phyloP scores from a whole-genome alignment of 164 flowering plant genomes.

The Warburgia ugandensis region DNA sequence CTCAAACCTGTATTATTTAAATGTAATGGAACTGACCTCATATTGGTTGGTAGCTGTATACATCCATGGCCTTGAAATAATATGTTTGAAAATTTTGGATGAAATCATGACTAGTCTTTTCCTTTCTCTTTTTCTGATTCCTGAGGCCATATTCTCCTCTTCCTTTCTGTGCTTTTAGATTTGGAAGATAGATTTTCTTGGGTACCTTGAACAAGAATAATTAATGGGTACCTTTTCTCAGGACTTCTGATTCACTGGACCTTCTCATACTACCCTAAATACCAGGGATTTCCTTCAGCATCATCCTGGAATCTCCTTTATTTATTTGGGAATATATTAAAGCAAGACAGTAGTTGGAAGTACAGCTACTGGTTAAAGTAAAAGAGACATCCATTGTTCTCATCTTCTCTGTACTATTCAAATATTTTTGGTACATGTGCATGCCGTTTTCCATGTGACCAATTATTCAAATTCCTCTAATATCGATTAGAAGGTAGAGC shows the following conservation, averaged over 20 bases:
- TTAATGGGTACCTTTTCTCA: constrained; percentile 38
- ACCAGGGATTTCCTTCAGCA: constrained; percentile 32
- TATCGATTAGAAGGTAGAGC: not conserved
- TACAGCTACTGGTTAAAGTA: constrained; percentile 63
- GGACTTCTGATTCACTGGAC: constrained; percentile 56
- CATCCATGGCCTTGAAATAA: not conserved
- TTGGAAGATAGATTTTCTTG: constrained; percentile 35
- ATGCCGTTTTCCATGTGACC: constrained; percentile 11
- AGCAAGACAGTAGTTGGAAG: constrained; percentile 51
- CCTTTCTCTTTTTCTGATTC: constrained; percentile 51
- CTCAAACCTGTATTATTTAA: not conserved
- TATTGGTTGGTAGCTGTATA: not conserved
- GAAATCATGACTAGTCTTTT: constrained; percentile 39
- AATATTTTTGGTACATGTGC: constrained; percentile 38
- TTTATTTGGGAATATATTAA: constrained; percentile 59
- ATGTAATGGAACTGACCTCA: not conserved
- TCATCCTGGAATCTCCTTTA: constrained; percentile 78
- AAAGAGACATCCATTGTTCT: constrained; percentile 39
- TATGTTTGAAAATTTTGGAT: constrained; percentile 9
- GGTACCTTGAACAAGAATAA: constrained; percentile 38
- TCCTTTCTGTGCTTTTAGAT: constrained; percentile 31
- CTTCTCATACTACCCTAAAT: constrained; percentile 40
- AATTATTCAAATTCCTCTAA: constrained; percentile 31
- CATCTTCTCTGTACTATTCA: constrained; percentile 49
- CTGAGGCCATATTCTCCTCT: constrained; percentile 44